A percentile compares a stretch with the other conserved stretches of the same genome.
These are phyloP conservation scores for Trichoderma gamsii DNA, from an alignment of 495 filamentous ascomycete species.

Conservation along the genomic window DNA sequence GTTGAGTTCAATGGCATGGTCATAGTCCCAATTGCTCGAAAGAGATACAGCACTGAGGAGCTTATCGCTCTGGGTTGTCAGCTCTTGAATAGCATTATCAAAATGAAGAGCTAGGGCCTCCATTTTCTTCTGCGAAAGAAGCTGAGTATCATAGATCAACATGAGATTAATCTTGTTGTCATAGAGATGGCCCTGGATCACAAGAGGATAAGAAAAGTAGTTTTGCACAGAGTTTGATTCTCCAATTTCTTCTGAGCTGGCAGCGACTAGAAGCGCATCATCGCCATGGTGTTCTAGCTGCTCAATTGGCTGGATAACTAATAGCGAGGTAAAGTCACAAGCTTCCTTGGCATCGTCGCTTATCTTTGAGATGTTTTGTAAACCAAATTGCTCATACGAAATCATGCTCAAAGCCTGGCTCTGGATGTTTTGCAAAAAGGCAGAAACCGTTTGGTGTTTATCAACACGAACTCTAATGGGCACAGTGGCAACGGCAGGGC, in stretches of 20 bases:
- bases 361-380: constrained; percentile 10
- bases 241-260: constrained; percentile 9
- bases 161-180: constrained; percentile 17
- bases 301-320: constrained; percentile 6
- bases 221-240: not conserved
- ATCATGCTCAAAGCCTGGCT: constrained; percentile 31
- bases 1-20: not conserved
- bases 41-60: not conserved
- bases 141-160: constrained; percentile 19
- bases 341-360: constrained; percentile 19
- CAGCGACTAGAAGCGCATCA: constrained; percentile 18
- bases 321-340: constrained; percentile 35
- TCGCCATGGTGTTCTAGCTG: not conserved
- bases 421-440: constrained; percentile 29
- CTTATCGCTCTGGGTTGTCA: not conserved
- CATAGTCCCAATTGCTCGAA: not conserved
- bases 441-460: constrained; percentile 14
- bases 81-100: constrained; percentile 13
- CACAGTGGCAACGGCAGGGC: constrained; percentile 53
- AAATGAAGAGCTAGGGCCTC: constrained; percentile 23
- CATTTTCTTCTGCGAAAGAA: constrained; percentile 19
- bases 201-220: constrained; percentile 23
- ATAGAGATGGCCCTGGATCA: constrained; percentile 19
- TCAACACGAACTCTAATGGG: constrained; percentile 39
- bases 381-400: constrained; percentile 22